Base-by-base conservation (phyloP, 805 yeast species). In the Kodamaea laetipori region DNA sequence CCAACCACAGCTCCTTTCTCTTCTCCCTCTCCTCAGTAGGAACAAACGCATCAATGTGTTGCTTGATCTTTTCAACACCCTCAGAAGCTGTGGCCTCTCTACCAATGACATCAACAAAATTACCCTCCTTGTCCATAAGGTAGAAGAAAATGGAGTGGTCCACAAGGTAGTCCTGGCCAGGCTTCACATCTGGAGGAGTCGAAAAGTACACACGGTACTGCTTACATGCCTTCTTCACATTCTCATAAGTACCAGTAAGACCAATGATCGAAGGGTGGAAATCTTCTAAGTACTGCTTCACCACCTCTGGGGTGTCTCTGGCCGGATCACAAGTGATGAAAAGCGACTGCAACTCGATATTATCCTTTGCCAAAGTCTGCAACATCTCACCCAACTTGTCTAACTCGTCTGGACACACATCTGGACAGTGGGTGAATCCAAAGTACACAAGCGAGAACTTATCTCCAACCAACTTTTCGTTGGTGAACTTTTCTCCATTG, bases 371-470 rank as follows among this genome's bases (percentile, higher is more conserved):
- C 58, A 92, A 73, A 27, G 73, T 76, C 51, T 77, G 79, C 57
- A 78, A 71, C 69, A 85, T 82, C 23, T 81, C 74, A 4, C 96
- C 92, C 60, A 94, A 75, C 60, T 92, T 88, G 63, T 94, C 99
- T 47, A 94, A 77, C 63, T 94, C 99, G 64, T 94, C 99, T 8
- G 99, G 99, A 66, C 99, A 94, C 42, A 94, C 90, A 66, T 94
- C 99, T 5, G 99, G 99, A 68, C 99, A 94, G 67, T 90, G 90
- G 3, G 97, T 86, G 71, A 94, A 94, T 0, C 99, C 99, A 67
- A 94, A 94, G 63, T 94, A 94, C n/a, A 92, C 64, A 36, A 94
- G 70, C 8, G 92, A 80, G 65, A 90, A 94, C 61, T 80, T 84
- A 44, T 67, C 62, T 25, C 90, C 94, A 49, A 77, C 66, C 57